Base-by-base conservation (phyloP, 495 filamentous ascomycete species). In the Neurospora discreta region DNA sequence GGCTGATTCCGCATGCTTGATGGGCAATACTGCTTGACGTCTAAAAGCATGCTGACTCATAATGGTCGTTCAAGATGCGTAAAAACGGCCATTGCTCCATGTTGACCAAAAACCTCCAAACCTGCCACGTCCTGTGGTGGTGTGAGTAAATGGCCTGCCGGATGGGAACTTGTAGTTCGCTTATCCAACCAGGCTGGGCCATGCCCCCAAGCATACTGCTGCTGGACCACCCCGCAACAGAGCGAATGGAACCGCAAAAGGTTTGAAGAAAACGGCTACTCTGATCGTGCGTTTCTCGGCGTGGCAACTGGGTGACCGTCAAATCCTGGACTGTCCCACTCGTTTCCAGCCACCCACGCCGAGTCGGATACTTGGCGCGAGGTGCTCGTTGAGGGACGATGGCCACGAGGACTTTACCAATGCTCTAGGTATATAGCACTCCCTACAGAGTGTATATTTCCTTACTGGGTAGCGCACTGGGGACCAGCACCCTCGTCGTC, bases 401-500 rank as follows among this genome's bases (percentile, higher is more conserved):
- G 52, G 23, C 15, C 26, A 65, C 26, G 15, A 30, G 30, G 23
- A 65, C 52, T 65, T 65, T 36, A 15, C 26, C 26, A 65, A 65
- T 65, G 52, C 52, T 65, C 26, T 65, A 65, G 52, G 52, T 65
- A 65, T 65, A 65, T 65, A 65, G 52, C 52, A 65, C 52, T 72
- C 70, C 58, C 58, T 38, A 74, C 71, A 70, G 76, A 70, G 74
- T 70, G 76, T 75, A 69, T 76, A 52, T 69, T 58, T 72, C 73
- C 76, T 87, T 90, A 98, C 85, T 98, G 94, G 77, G 93, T 88
- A 69, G 93, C 87, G 80, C 95, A 98, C 82, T 98, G 95, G 42
- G 90, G 81, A 52, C 80, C 79, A 46, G 82, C 86, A 13, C 81
- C 85, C 1, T 83, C 84, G 5, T 84, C 92, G 2, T 94, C 92